A percentile compares a stretch with the other conserved stretches of the same genome.
Evolutionary conservation across 1,139 yeast species (phyloP).

Genomic region (Scheffersomyces cryptocercus): DNA sequence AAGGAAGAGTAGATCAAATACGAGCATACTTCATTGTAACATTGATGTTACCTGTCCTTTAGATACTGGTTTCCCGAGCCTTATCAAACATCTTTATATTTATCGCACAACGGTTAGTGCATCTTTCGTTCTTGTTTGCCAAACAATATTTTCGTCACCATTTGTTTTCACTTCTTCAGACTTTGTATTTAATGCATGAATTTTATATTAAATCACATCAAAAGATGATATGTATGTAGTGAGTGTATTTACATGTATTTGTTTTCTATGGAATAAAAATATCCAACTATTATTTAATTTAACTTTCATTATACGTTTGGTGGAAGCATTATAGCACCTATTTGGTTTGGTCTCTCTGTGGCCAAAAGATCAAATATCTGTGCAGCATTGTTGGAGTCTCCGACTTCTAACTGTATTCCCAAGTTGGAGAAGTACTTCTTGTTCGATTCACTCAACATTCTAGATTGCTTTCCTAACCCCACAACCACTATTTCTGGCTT

Average conservation of each 20-base stretch:
- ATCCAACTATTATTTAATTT: too few relatives aligned
- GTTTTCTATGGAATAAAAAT: too few relatives aligned
- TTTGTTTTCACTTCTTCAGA: too few relatives aligned
- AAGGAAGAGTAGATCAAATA: conserved; percentile 4
- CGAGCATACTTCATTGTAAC: background rate
- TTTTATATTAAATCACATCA: too few relatives aligned
- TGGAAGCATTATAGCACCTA: conserved; percentile 71
- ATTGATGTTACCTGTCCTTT: background rate
- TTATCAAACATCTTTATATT: background rate
- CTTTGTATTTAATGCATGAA: too few relatives aligned
- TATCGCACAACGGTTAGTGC: too few relatives aligned
- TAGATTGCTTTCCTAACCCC: conserved; percentile 65
- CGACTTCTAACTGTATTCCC: conserved; percentile 70
- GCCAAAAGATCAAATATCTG: conserved; percentile 73
- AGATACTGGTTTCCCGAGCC: background rate
- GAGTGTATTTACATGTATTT: too few relatives aligned
- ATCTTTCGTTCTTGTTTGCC: too few relatives aligned
- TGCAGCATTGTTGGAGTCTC: conserved; percentile 68
- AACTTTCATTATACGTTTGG: conserved; percentile 50
- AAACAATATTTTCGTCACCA: too few relatives aligned
- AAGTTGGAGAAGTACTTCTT: conserved; percentile 48
- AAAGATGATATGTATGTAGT: too few relatives aligned
- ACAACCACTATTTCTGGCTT: conserved; percentile 75
- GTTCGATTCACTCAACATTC: conserved; percentile 61
- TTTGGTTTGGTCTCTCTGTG: conserved; percentile 72